Base-by-base conservation (phyloP, 2,329 filamentous ascomycete species). In the Diplodia seriata region DNA sequence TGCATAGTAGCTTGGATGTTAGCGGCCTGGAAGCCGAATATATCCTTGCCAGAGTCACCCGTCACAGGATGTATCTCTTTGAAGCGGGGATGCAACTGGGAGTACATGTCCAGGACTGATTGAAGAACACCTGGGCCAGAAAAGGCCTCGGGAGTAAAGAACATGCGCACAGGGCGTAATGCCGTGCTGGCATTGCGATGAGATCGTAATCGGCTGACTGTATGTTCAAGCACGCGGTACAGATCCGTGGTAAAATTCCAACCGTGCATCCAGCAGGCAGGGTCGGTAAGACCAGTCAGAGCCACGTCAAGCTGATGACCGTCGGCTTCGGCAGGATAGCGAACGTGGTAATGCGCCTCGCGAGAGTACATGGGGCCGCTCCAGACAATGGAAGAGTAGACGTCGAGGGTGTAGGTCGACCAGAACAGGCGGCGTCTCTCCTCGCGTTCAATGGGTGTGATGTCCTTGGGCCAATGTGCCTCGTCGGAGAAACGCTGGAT, bases 171-270 rank as follows among this genome's bases (percentile, higher is more conserved):
- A 4, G 66, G 57, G 15, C 36, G 56, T 29, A 63, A 47, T 15
- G 56, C 36, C 8, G 29, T 29, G 14, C 26, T 47, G 6, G 50
- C 49, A 20, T 66, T 67, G 29, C 56, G 55, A 61, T 71, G 68
- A 49, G 71, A 47, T 75, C 74, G 26, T 69, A 65, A 74, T 71
- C 73, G n/a, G 70, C 73, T 54, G 11, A 80, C 72, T 12, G 81
- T 82, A 70, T 87, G 84, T 71, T 87, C 85, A 18, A 88, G 75
- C 9, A 87, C 79, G 5, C 85, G 82, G 71, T 87, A 87, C 0
- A 87, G 75, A 71, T 87, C 85, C 0, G 84, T 86, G 7, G 82
- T 84, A 68, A 86, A 86, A 73, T 87, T 87, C 84, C 84, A 87
- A 20, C 85, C 85, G 51, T 80, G 79, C 8, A 87, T 75, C 85